phyloP scores from a whole-genome alignment of 2,329 filamentous ascomycete genomes.

The Akanthomyces muscarius region DNA sequence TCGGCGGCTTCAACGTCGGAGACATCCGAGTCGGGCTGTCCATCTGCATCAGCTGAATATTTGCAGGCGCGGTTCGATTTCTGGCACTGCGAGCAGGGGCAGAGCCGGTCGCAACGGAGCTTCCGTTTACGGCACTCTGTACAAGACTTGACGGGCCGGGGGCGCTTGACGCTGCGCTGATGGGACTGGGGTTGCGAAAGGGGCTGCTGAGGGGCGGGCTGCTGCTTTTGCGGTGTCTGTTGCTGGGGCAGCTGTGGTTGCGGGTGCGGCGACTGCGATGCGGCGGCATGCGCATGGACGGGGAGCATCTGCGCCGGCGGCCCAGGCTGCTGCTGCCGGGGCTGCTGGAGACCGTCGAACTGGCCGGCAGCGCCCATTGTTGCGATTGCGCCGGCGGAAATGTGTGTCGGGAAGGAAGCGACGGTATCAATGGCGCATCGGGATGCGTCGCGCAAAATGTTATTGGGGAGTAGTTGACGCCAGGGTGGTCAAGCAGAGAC shows the following conservation, averaged over 20 bases:
- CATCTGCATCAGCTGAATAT: conserved; percentile 48
- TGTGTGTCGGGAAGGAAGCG: neutral
- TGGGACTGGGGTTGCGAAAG: conserved; percentile 23
- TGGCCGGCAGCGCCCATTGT: conserved; percentile 12
- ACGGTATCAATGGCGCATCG: neutral
- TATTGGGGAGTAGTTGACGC: neutral
- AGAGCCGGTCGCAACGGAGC: conserved; percentile 52
- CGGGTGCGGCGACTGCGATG: conserved; percentile 3
- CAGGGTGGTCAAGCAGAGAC: neutral
- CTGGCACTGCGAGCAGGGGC: conserved; percentile 55
- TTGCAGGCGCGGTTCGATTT: conserved; percentile 52
- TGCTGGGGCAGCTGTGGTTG: conserved; percentile 3
- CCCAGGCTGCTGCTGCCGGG: conserved; percentile 3
- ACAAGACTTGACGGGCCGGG: conserved; percentile 53
- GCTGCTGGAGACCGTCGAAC: conserved; percentile 3
- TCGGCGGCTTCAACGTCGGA: conserved; percentile 40
- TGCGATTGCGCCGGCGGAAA: neutral
- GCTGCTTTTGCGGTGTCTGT: conserved; percentile 15
- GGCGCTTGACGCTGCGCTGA: conserved; percentile 48
- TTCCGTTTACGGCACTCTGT: conserved; percentile 56
- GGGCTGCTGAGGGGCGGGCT: conserved; percentile 19
- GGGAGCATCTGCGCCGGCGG: neutral
- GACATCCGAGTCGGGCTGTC: conserved; percentile 45
- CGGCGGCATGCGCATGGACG: conserved; percentile 1
- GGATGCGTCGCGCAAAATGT: neutral